These are phyloP conservation scores for Epichloe gansuensis DNA, from an alignment of 2,329 filamentous ascomycete genomes.

Conservation along the genomic window DNA sequence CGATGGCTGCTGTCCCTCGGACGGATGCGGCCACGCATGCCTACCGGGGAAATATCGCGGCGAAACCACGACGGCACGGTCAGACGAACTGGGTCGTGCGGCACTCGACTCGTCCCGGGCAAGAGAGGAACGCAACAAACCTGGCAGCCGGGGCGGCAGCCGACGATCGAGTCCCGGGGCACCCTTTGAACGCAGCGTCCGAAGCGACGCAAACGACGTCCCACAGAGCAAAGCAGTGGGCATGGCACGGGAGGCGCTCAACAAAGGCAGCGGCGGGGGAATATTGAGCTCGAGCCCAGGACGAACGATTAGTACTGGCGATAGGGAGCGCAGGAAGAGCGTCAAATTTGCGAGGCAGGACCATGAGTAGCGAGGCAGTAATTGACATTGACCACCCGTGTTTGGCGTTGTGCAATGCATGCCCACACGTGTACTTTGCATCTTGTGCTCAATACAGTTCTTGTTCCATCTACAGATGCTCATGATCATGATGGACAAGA, in stretches of 20 bases:
- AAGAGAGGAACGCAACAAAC: conserved; percentile 13
- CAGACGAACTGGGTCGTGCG: conserved; percentile 39
- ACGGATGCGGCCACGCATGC: conserved; percentile 52
- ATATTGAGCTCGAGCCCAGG: conserved; percentile 41
- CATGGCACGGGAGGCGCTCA: conserved; percentile 41
- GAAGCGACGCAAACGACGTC: conserved; percentile 40
- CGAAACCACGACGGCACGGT: conserved; percentile 30
- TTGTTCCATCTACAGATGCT: no score
- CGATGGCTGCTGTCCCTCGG: conserved; percentile 49
- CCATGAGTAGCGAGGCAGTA: background rate
- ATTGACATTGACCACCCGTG: background rate
- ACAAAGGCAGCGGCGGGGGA: conserved; percentile 19
- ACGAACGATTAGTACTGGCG: conserved; percentile 19
- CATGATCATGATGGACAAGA: no score
- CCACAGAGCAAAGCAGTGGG: conserved; percentile 48
- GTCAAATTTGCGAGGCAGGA: conserved; percentile 44
- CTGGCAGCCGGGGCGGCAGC: conserved; percentile 8
- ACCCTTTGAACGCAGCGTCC: conserved; percentile 12
- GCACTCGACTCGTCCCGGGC: conserved; percentile 26
- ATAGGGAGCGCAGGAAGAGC: conserved; percentile 47
- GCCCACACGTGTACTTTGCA: background rate
- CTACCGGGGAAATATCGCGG: conserved; percentile 43
- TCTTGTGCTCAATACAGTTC: no score
- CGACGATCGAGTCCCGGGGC: conserved; percentile 16
- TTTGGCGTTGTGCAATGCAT: background rate